Percentiles rank a stretch among this genome's conserved stretches.
These are phyloP conservation scores for Kwoniella dendrophila DNA, from an alignment of 768 basidiomycete genomes.

Conservation along the genomic window DNA sequence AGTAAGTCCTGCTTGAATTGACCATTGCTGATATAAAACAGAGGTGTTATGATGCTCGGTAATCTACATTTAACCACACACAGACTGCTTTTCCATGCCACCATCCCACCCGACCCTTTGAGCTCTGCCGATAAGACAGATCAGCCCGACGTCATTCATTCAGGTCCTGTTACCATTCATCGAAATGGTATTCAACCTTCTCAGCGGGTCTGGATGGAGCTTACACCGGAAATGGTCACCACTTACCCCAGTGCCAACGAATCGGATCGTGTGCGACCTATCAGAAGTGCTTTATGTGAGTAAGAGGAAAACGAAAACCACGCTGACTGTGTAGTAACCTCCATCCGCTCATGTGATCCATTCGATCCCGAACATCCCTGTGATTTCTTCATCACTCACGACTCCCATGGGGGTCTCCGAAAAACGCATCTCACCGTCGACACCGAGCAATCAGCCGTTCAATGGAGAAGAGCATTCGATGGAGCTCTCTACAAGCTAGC, in stretches of 20 bases:
- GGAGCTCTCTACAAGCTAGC: slow-evolving; percentile 48
- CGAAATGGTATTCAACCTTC: slow-evolving; percentile 51
- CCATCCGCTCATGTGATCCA: slow-evolving; percentile 60
- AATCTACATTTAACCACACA: slow-evolving; percentile 69
- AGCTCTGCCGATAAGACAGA: not conserved
- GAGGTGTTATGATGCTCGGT: slow-evolving; percentile 56
- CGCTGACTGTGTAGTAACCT: slow-evolving; percentile 59
- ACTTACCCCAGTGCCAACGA: slow-evolving; percentile 64
- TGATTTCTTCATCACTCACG: slow-evolving; percentile 58
- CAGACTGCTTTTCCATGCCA: slow-evolving; percentile 68
- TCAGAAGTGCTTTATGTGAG: slow-evolving; percentile 63
- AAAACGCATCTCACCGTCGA: slow-evolving; percentile 62
- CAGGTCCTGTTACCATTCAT: slow-evolving; percentile 62
- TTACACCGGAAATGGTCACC: slow-evolving; percentile 66
- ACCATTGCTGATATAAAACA: slow-evolving; percentile 18
- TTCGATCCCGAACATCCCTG: slow-evolving; percentile 61
- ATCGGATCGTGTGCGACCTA: slow-evolving; percentile 63
- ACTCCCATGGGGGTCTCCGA: slow-evolving; percentile 45
- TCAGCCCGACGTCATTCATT: slow-evolving; percentile 56
- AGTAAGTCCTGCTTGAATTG: slow-evolving; percentile 24
- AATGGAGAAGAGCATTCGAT: slow-evolving; percentile 51
- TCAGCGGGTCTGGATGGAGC: slow-evolving; percentile 66
- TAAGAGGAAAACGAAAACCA: slow-evolving; percentile 5
- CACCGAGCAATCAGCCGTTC: slow-evolving; percentile 58
- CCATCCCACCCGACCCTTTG: slow-evolving; percentile 59